Conservation (phyloP, 2,329 filamentous ascomycete species). For the Emydomyces testavorans region DNA sequence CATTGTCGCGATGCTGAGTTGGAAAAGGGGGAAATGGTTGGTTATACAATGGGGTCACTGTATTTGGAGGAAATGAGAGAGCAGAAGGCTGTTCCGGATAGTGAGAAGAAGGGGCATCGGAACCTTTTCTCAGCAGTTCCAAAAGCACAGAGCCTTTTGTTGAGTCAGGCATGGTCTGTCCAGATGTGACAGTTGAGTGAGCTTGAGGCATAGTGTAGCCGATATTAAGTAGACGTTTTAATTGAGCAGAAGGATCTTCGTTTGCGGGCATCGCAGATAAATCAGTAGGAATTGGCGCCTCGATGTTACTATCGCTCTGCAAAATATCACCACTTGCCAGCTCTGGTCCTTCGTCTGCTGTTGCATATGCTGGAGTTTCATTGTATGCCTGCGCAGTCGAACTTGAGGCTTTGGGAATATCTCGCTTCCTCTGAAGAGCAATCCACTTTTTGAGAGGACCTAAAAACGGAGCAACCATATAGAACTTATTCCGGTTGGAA, state of each 20-base stretch:
- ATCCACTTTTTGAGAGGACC: conserved; percentile 83
- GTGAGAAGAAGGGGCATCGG: conserved; percentile 22
- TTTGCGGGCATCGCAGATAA: conserved; percentile 31
- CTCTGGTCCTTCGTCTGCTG: conserved; percentile 18
- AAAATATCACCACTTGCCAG: conserved; percentile 14
- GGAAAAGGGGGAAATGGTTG: background rate
- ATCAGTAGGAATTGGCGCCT: conserved; percentile 27
- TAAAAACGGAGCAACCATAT: conserved; percentile 94
- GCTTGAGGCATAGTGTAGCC: conserved; percentile 20
- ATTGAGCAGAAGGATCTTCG: conserved; percentile 39
- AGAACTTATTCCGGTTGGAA: conserved; percentile 64
- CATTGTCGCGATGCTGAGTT: background rate
- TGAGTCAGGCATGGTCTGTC: conserved; percentile 11
- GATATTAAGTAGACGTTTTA: conserved; percentile 41
- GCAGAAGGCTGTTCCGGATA: conserved; percentile 16
- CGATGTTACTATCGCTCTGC: conserved; percentile 17
- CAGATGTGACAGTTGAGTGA: conserved; percentile 3
- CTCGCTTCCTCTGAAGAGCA: conserved; percentile 65
- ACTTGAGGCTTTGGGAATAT: conserved; percentile 36
- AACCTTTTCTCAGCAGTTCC: conserved; percentile 41
- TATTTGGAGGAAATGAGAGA: background rate
- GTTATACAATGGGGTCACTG: background rate
- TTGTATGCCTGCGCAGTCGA: conserved; percentile 36
- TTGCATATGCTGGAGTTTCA: conserved; percentile 15
- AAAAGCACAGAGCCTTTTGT: conserved; percentile 44